Conservation (phyloP, 1,284 basidiomycete genomes). For the Leccinum pseudoinsigne region DNA sequence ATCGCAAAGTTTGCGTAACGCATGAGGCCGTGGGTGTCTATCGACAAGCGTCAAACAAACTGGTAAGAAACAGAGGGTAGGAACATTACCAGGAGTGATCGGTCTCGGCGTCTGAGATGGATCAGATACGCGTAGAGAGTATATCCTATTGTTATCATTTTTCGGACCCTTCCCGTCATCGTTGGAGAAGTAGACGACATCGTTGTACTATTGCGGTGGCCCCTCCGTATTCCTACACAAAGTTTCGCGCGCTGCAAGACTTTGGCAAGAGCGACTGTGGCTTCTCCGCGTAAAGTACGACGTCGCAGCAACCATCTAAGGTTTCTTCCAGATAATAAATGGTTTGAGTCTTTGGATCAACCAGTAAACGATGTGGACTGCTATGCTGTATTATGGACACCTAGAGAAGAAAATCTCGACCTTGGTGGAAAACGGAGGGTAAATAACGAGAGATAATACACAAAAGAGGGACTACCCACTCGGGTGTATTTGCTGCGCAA, state of each 20-base stretch:
- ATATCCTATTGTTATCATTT: constrained; percentile 11
- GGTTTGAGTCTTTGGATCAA: constrained; percentile 29
- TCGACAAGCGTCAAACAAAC: neutral
- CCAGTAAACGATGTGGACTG: constrained; percentile 29
- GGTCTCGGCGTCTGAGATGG: neutral
- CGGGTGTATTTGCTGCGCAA: constrained; percentile 64
- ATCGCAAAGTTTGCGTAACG: constrained; percentile 47
- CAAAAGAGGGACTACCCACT: constrained; percentile 42
- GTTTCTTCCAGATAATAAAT: constrained; percentile 42
- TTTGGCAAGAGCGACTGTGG: constrained; percentile 28
- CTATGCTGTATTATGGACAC: neutral
- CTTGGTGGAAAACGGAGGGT: constrained; percentile 32
- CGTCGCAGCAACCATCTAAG: constrained; percentile 26
- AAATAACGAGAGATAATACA: constrained; percentile 5
- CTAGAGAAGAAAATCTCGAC: constrained; percentile 35
- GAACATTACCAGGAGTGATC: constrained; percentile 20
- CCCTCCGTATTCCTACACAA: constrained; percentile 42
- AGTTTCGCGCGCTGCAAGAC: constrained; percentile 33
- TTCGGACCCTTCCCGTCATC: constrained; percentile 6
- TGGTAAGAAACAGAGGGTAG: neutral
- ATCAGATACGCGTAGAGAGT: constrained; percentile 1
- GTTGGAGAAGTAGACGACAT: constrained; percentile 36
- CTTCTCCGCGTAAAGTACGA: constrained; percentile 12
- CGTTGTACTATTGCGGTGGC: constrained; percentile 29
- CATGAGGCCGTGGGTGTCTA: constrained; percentile 32